Conservation (phyloP, 345 rosid genomes). For the Brassica rapa region DNA sequence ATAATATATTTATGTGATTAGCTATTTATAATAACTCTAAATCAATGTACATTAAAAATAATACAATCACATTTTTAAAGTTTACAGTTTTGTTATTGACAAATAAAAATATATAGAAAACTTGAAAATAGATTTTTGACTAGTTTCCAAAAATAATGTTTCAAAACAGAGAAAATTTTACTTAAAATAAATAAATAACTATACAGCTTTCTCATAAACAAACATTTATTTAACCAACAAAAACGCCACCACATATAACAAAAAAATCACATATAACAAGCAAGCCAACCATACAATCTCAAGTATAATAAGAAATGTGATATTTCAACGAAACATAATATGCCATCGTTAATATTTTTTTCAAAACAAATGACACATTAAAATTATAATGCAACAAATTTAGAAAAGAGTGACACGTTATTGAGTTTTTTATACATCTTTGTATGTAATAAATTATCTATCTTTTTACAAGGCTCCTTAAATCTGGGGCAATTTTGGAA, state of each 20-base stretch:
- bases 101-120: neutral
- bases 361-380: neutral
- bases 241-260: neutral
- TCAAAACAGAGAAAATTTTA: neutral
- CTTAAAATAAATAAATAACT: neutral
- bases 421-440: neutral
- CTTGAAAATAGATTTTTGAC: neutral
- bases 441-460: neutral
- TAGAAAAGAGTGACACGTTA: neutral
- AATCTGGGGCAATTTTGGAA: conserved; percentile 1
- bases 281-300: neutral
- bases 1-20: neutral
- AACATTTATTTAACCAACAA: neutral
- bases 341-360: neutral
- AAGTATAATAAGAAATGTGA: neutral
- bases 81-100: neutral
- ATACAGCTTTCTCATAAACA: neutral
- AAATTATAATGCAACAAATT: neutral
- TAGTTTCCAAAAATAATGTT: neutral
- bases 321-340: neutral
- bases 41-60: neutral
- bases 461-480: neutral
- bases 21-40: neutral
- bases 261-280: neutral
- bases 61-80: neutral